Base-by-base conservation (phyloP, 306 rosid genomes). In the Prunus dulcis region DNA sequence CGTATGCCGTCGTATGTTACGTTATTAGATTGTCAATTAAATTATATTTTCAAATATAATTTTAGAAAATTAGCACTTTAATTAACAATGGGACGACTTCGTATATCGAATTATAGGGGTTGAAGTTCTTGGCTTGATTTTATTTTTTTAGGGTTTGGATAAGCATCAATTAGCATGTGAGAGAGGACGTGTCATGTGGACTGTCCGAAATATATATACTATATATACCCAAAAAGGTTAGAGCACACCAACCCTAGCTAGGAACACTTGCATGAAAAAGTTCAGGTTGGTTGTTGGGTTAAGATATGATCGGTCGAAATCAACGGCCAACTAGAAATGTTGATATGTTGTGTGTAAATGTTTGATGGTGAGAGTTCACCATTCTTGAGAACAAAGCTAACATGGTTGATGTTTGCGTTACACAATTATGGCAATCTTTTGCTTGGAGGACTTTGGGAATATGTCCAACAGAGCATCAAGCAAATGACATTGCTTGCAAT, bases 301-400 rank as follows among this genome's bases (percentile, higher is more conserved):
- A 52, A 46, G 83, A 85, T 79, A 78, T 76, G 61, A 80, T 19
- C 67, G 38, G 71, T 80, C 83, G 22, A 58, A 71, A 78, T 82
- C 84, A 27, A 58, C 3, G 27, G 27, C 23, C 50, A 41, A 56
- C 55, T 22, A 41, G 17, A 38, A 57, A 23, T 38, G 15, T 38
- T 28, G 43, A 14, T 8, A 62, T 62, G 41, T 38, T 22, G 3
- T 34, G 13, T 34, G 23, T 12, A 45, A 18, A 11, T 14, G 28
- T 28, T 47, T 28, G 60, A 68, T 5, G 81, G 23, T 4, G 74
- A 76, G 67, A 28, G 34, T 68, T 77, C 47, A 58, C 25, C 75
- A 20, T 27, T 28, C 46, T 67, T 18, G 75, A 56, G 15, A 67
- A 34, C 66, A 14, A 72, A 34, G 22, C 53, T 41, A 65, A n/a